A percentile compares a stretch with the other conserved stretches of the same genome.
Conservation (phyloP, 371 early-diverging fungal genomes). For the Apophysomyces variabilis region DNA sequence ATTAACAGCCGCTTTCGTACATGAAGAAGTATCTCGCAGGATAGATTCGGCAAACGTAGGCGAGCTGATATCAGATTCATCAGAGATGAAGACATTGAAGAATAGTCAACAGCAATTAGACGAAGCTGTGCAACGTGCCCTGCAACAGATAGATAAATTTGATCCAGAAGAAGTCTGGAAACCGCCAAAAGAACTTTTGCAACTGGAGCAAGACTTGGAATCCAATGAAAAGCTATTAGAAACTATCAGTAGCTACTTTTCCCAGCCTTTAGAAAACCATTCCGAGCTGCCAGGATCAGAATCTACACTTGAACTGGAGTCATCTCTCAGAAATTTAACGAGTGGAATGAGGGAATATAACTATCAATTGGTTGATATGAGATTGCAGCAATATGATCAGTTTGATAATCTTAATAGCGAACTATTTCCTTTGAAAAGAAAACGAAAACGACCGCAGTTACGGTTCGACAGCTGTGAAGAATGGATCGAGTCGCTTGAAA, state of each 20-base stretch:
- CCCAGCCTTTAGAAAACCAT: no score
- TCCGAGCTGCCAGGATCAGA: no score
- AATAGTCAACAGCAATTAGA: not conserved
- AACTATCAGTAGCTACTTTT: no score
- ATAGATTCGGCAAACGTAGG: not conserved
- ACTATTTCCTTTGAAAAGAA: not conserved
- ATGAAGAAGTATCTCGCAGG: not conserved
- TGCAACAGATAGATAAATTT: not conserved
- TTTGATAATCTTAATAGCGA: not conserved
- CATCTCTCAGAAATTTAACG: not conserved
- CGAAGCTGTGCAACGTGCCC: not conserved
- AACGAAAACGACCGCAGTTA: not conserved
- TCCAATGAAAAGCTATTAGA: no score
- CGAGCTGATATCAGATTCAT: not conserved
- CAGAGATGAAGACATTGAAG: not conserved
- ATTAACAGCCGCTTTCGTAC: not conserved
- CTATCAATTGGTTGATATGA: not conserved
- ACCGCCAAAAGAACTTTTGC: not conserved
- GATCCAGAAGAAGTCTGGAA: not conserved
- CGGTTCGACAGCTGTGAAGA: not conserved
- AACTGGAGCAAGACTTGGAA: not conserved
- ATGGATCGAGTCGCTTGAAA: not conserved
- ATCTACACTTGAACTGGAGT: no score
- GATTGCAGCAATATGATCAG: not conserved
- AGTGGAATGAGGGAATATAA: not conserved